phyloP scores from a whole-genome alignment of 805 yeast genomes.

The Lachancea lanzarotensis region DNA sequence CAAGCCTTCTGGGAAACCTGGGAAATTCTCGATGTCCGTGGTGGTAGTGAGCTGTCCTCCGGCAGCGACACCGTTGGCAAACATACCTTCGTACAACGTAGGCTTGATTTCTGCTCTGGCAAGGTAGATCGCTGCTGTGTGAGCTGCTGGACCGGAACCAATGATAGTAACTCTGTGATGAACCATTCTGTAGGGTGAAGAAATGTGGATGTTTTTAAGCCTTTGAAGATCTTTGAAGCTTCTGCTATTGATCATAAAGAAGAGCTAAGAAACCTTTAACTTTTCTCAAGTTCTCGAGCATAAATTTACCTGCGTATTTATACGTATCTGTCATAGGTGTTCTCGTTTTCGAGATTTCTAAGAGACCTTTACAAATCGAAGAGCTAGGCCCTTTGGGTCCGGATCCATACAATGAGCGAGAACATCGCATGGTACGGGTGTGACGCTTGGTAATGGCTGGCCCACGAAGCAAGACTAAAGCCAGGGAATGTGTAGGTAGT shows the following conservation, averaged over 20 bases:
- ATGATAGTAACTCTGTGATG: slow-evolving; percentile 81
- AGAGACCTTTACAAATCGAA: background rate
- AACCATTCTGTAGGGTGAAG: slow-evolving; percentile 46
- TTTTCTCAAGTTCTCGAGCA: background rate
- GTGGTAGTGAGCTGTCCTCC: slow-evolving; percentile 99
- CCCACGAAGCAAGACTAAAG: too few species aligned
- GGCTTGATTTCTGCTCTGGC: slow-evolving; percentile 97
- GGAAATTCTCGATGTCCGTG: slow-evolving; percentile 97
- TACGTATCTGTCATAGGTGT: background rate
- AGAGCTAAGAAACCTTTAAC: background rate
- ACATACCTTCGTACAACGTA: slow-evolving; percentile 86
- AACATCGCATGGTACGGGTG: background rate
- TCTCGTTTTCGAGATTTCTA: background rate
- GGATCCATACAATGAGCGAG: background rate
- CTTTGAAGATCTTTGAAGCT: background rate
- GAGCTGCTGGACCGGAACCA: slow-evolving; percentile 99
- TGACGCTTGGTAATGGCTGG: background rate
- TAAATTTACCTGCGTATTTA: background rate
- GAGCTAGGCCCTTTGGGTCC: background rate
- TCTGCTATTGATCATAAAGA: background rate
- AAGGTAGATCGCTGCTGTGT: slow-evolving; percentile 96
- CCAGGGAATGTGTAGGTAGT: too few species aligned
- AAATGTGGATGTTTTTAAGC: background rate
- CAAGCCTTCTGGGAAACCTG: slow-evolving; percentile 95
- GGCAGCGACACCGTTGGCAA: slow-evolving; percentile 96